phyloP scores from a whole-genome alignment of 2,329 filamentous ascomycete species.

The Claviceps pazoutovae region DNA sequence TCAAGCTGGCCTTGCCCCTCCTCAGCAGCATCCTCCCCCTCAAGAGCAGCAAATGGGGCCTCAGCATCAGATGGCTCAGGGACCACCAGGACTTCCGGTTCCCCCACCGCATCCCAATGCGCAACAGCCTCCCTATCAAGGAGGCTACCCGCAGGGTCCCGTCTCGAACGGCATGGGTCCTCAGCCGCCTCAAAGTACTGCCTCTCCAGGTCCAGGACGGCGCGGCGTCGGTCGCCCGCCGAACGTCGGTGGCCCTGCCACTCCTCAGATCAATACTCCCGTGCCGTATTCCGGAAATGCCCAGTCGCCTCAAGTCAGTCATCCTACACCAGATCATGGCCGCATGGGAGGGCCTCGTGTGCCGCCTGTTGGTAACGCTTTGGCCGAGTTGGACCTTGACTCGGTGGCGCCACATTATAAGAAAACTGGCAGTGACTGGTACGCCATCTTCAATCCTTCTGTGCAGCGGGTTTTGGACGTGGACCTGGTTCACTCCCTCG shows the following conservation, averaged over 20 bases:
- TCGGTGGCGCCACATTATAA: constrained; percentile 75
- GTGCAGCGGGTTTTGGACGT: constrained; percentile 85
- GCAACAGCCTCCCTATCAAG: constrained; percentile 59
- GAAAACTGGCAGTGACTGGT: constrained; percentile 85
- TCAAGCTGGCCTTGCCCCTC: constrained; percentile 73
- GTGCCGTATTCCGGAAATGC: constrained; percentile 73
- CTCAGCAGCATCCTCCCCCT: constrained; percentile 50
- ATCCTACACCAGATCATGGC: constrained; percentile 60
- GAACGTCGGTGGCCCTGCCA: constrained; percentile 55
- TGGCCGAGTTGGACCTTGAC: constrained; percentile 79
- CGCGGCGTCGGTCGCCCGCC: constrained; percentile 54
- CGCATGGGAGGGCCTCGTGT: constrained; percentile 37
- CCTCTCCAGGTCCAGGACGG: constrained; percentile 74
- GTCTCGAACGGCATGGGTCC: constrained; percentile 60
- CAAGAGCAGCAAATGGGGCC: constrained; percentile 46
- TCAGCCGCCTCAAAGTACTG: constrained; percentile 70
- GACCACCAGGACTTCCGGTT: constrained; percentile 51
- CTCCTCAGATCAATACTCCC: constrained; percentile 80
- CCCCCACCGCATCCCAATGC: constrained; percentile 46
- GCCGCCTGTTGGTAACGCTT: constrained; percentile 42
- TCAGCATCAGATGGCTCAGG: constrained; percentile 52
- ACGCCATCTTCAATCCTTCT: constrained; percentile 88
- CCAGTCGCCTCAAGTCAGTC: constrained; percentile 75
- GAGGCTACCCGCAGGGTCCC: constrained; percentile 47
- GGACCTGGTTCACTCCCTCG: constrained; percentile 81